Conservation (phyloP, 352 stramenopile species). For the Pythium phragmitis region DNA sequence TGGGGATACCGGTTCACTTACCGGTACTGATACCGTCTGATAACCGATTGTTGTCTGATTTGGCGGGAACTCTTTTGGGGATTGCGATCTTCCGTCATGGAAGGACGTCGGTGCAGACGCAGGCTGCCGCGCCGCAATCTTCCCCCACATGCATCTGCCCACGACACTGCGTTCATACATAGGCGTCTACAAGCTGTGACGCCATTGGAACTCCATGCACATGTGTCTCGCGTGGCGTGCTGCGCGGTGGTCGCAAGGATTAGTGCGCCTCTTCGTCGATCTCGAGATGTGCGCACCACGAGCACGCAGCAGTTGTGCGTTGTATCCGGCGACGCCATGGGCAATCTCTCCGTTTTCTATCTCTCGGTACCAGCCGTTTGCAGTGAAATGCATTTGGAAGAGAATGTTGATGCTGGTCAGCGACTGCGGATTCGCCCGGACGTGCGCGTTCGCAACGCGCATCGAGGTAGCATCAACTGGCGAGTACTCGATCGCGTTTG, state of each 20-base stretch:
- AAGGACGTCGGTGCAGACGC: neutral
- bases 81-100: slow-evolving; percentile 3
- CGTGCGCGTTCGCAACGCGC: slow-evolving; percentile 14
- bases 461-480: slow-evolving; percentile 26
- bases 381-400: neutral
- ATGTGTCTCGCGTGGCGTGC: slow-evolving; percentile 12
- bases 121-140: neutral
- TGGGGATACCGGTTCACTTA: slow-evolving; percentile 9
- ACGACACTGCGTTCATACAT: slow-evolving; percentile 12
- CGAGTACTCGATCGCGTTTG: neutral
- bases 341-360: slow-evolving; percentile 16
- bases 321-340: slow-evolving; percentile 18
- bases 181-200: slow-evolving; percentile 4
- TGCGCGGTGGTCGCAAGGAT: slow-evolving; percentile 6
- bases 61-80: slow-evolving; percentile 12
- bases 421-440: slow-evolving; percentile 15
- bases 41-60: slow-evolving; percentile 5
- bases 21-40: neutral
- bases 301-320: slow-evolving; percentile 4
- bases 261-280: neutral
- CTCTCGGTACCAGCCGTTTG: slow-evolving; percentile 7
- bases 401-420: neutral
- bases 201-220: slow-evolving; percentile 16
- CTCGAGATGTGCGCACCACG: neutral
- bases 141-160: neutral